Base-by-base conservation (phyloP, 1,284 basidiomycete species). In the Lentinula novae-zelandiae region DNA sequence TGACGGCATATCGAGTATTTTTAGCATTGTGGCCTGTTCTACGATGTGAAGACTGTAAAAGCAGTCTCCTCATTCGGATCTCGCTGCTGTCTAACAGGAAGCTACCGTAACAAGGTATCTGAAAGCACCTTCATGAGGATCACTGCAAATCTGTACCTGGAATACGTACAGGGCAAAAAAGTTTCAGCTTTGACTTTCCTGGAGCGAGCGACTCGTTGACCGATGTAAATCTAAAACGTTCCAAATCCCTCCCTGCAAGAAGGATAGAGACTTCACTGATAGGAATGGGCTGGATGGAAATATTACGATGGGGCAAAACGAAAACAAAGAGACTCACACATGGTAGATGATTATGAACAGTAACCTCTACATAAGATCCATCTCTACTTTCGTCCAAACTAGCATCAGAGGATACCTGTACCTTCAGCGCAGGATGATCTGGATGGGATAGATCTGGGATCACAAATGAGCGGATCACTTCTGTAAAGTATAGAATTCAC, bases 111-210 rank as follows among this genome's bases (percentile, higher is more conserved):
- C 83, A 77, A 3, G 89, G 79, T 7, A 83, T 86, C 92, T 94
- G 60, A 6, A 36, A 27, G 36, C 15, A 22, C 64, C 48, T 15
- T 48, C 42, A 60, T 63, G 52, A 60, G 51, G 51, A 53, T 61
- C 38, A 31, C 12, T 42, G 6, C 39, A 60, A 31, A 20, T 12
- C 10, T 22, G 27, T 48, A 20, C n/a, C 31, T 20, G n/a, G 49
- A 7, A 8, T 40, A 54, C 86, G 65, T 70, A 93, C 92, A 9
- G 88, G 81, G 65, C 87, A 93, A 66, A 84, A 87, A 46, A 92
- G 68, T 0, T 74, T 78, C 40, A 89, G 64, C 1, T 69, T 65
- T n/a, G 81, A 85, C 50, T 75, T 74, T 10, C 92, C 92, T 0
- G 87, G 75, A 1, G 72, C 66, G 15, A 90, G 69, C 8, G 67